Evolutionary conservation across 495 filamentous ascomycete genomes (phyloP), one percentile per base, ranked within the genome.

Genomic region (Astrocystis sublimbata): DNA sequence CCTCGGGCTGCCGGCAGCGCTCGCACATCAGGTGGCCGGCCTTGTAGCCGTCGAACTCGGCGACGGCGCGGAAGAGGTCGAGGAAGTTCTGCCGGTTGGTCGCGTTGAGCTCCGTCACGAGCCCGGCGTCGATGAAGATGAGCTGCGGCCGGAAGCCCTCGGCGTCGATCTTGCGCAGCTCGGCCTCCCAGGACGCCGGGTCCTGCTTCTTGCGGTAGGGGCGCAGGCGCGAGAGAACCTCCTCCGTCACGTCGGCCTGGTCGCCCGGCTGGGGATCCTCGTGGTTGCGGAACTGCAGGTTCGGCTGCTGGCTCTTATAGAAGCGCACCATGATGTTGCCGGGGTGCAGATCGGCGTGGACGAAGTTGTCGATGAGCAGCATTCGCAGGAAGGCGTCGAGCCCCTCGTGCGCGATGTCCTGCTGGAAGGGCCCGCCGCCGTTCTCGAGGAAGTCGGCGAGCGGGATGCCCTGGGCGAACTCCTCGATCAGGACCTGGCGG

Each of bases 311-410:
- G 0, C 92, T 88, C 68, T 94, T 85, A 77, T 98, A 97, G 76
- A 99, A 99, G 61, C 96, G 92, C 47, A 99, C 96, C 93, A 99
- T 98, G 78, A 99, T 98, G 72, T 99, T 99, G 7, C 96, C 96
- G 0, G 96, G 96, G 68, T 99, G 96, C 9, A 99, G 79, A 74
- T 99, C 96, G n/a, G 96, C 94, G 67, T 99, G 96, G 54, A 97
- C 86, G 71, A 99, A 99, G 69, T 99, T 98, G 72, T 99, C 96
- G 53, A 99, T 88, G 12, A 99, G 82, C 3, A 99, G 81, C 96
- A 99, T 99, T 62, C 92, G 92, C 57, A 99, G 75, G 76, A 99
- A 99, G n/a, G 93, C 92, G 69, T 99, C 92, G 6, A 99, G 85
- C 4, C 96, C 96, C 79, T 98, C 93, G 63, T 94, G 88, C 10